Conservation (phyloP, 2,329 filamentous ascomycete species). For the Phialophora chinensis region DNA sequence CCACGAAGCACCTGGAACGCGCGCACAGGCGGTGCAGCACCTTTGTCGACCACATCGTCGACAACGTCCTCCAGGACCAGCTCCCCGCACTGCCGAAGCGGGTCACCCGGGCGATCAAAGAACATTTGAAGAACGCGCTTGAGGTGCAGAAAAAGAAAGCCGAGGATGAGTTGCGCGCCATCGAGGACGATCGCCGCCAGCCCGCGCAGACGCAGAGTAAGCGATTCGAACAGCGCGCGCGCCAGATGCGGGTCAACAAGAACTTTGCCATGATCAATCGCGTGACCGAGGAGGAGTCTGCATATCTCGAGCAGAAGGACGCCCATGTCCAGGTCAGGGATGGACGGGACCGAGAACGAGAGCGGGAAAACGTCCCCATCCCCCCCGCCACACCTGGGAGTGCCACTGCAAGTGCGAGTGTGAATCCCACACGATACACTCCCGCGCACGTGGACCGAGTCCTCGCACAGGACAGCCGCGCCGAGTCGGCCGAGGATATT, state of each 20-base stretch:
- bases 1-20: slow-evolving; percentile 12
- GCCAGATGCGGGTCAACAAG: slow-evolving; percentile 14
- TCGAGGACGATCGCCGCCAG: slow-evolving; percentile 14
- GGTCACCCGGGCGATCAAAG: slow-evolving; percentile 13
- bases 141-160: slow-evolving; percentile 17
- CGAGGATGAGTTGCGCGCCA: slow-evolving; percentile 12
- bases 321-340: background rate
- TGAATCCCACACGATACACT: slow-evolving; percentile 11
- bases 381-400: background rate
- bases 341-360: slow-evolving; percentile 10
- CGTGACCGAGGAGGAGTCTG: slow-evolving; percentile 17
- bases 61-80: slow-evolving; percentile 11
- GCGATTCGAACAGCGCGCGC: slow-evolving; percentile 17
- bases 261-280: slow-evolving; percentile 18
- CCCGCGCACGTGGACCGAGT: slow-evolving; percentile 15
- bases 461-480: slow-evolving; percentile 19
- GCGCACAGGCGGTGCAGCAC: slow-evolving; percentile 13
- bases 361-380: slow-evolving; percentile 6
- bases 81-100: slow-evolving; percentile 9
- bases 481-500: slow-evolving; percentile 19
- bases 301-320: slow-evolving; percentile 9
- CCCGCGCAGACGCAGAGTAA: slow-evolving; percentile 22
- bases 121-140: slow-evolving; percentile 9
- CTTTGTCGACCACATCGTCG: slow-evolving; percentile 19
- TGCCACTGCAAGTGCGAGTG: background rate